phyloP scores from a whole-genome alignment of 2,329 filamentous ascomycete species.

The Epichloe scottii region DNA sequence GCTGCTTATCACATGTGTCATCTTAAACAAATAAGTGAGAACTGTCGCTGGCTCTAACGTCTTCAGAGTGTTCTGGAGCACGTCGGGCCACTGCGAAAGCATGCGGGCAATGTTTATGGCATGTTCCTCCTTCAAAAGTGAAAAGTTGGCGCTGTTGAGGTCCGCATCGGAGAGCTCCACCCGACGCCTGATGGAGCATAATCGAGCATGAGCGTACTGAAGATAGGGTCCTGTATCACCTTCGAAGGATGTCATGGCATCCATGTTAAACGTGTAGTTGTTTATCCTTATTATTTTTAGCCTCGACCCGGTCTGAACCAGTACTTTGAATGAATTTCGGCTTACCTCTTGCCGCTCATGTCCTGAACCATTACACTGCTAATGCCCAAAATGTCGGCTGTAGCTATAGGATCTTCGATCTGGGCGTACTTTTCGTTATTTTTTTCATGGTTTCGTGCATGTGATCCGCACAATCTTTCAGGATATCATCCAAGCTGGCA shows the following conservation, averaged over 20 bases:
- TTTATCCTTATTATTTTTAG: constrained; percentile 32
- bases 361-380: constrained; percentile 96
- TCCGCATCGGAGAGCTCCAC: constrained; percentile 42
- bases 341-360: constrained; percentile 84
- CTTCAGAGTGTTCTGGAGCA: constrained; percentile 71
- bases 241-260: constrained; percentile 72
- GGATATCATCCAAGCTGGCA: constrained; percentile 9
- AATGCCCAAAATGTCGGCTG: constrained; percentile 83
- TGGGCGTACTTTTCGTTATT: constrained; percentile 86
- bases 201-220: constrained; percentile 68
- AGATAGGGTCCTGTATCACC: constrained; percentile 77
- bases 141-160: constrained; percentile 50
- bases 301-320: neutral
- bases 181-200: constrained; percentile 50
- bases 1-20: constrained; percentile 68
- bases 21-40: constrained; percentile 62
- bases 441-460: constrained; percentile 97
- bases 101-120: constrained; percentile 62
- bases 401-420: constrained; percentile 68
- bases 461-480: constrained; percentile 64
- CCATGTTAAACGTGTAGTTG: constrained; percentile 64
- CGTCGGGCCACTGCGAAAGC: constrained; percentile 76
- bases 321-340: neutral
- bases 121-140: constrained; percentile 57
- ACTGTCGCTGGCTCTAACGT: constrained; percentile 59